phyloP scores from a whole-genome alignment of 2,329 filamentous ascomycete species.

The Delphinella strobiligena region DNA sequence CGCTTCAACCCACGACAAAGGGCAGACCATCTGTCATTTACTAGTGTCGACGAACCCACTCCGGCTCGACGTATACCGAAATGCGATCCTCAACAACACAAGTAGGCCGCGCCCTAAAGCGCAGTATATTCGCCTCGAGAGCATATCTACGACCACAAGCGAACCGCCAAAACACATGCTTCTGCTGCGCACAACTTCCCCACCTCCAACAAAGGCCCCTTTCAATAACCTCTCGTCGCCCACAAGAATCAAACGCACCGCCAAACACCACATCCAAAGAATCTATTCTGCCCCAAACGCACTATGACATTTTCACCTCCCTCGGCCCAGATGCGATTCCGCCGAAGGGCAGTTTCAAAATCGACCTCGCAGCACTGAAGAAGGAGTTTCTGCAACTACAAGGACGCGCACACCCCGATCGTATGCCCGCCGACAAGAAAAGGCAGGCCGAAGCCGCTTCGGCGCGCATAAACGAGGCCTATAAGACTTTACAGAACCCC shows the following conservation, averaged over 20 bases:
- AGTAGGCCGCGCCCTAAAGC: not conserved
- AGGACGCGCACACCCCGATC: conserved; percentile 62
- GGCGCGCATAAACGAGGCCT: conserved; percentile 80
- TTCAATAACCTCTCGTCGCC: not conserved
- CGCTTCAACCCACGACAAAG: too few relatives aligned
- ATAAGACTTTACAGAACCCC: conserved; percentile 69
- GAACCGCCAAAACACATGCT: not conserved
- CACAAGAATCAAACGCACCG: not conserved
- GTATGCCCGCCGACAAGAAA: conserved; percentile 39
- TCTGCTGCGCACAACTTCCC: not conserved
- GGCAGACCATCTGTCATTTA: too few relatives aligned
- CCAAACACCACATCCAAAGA: conserved; percentile 3
- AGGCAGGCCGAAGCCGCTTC: conserved; percentile 63
- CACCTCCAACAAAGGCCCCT: not conserved
- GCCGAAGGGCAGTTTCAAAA: conserved; percentile 60
- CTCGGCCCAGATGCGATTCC: conserved; percentile 62
- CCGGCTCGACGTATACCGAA: too few relatives aligned
- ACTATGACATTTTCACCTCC: conserved; percentile 87
- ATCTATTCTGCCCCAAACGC: conserved; percentile 33
- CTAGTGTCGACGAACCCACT: too few relatives aligned
- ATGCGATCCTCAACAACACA: not conserved
- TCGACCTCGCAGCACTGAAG: conserved; percentile 59
- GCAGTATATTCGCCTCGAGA: not conserved
- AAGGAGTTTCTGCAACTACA: conserved; percentile 82
- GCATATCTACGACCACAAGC: not conserved